A percentile compares a stretch with the other conserved stretches of the same genome.
Conservation (phyloP, 1,284 basidiomycete species). For the Puccinia horiana region DNA sequence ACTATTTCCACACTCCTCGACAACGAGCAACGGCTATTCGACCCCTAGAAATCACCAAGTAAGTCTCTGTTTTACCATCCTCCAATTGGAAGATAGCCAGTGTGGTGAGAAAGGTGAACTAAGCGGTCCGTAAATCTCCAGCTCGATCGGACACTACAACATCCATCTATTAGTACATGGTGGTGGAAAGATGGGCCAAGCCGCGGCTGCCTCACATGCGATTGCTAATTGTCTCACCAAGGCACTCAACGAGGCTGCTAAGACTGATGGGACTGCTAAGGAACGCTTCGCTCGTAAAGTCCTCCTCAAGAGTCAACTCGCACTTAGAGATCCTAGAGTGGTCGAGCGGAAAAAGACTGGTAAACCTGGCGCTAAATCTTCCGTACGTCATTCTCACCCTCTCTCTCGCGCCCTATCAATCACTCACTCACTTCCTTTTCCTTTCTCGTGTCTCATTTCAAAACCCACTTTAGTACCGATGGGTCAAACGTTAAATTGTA, state of each 20-base stretch:
- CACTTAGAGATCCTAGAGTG: slow-evolving; percentile 37
- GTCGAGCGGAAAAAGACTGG: slow-evolving; percentile 42
- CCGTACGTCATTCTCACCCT: background rate
- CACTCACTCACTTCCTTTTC: background rate
- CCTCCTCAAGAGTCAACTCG: slow-evolving; percentile 28
- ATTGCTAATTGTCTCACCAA: slow-evolving; percentile 13
- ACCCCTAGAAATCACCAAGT: slow-evolving; percentile 39
- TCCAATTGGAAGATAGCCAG: no score
- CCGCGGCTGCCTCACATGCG: slow-evolving; percentile 26
- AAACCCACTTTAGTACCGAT: slow-evolving; percentile 36
- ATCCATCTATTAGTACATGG: slow-evolving; percentile 32
- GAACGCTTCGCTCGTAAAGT: slow-evolving; percentile 30
- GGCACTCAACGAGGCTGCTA: slow-evolving; percentile 15
- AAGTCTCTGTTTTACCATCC: no score
- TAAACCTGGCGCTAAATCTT: slow-evolving; percentile 46
- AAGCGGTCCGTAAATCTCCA: background rate
- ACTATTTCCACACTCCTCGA: slow-evolving; percentile 39
- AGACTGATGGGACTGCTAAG: slow-evolving; percentile 12
- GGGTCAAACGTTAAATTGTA: slow-evolving; percentile 35
- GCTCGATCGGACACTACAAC: slow-evolving; percentile 36
- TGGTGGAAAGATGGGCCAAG: slow-evolving; percentile 43
- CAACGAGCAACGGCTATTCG: slow-evolving; percentile 34
- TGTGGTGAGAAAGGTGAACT: background rate
- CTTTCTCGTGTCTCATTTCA: background rate
- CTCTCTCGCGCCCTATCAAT: background rate